Base-by-base conservation (phyloP, 805 yeast species). In the Candida nonsorbophila region DNA sequence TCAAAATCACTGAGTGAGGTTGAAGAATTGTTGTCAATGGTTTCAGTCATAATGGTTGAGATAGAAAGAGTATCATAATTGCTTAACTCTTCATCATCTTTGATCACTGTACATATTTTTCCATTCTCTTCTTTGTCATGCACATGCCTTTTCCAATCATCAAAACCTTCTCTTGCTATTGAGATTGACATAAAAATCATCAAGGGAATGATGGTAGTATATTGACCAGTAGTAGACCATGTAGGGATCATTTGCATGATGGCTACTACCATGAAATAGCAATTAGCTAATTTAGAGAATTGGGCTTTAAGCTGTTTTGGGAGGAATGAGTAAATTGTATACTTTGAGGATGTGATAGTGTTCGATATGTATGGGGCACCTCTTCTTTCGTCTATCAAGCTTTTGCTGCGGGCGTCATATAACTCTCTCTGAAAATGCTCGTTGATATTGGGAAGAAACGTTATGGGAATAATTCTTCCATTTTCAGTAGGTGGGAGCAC, bases 191-290 rank as follows among this genome's bases (percentile, higher is more conserved):
- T 84, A 53, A 92, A 92, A 5, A 92, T 72, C 54, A 79, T 61
- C 33, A 92, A 65, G 2, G 98, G 97, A 22, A 88, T 70, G 44
- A 92, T 90, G 2, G 98, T 92, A 3, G 97, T 92, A 50, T 77
- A 86, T 8, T 87, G 82, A 36, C 97, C 98, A 0, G 98, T 92
- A 5, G 98, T 86, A 1, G 96, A 85, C 97, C 96, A 92, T 2
- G 87, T 76, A 1, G 98, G 97, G 27, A 92, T 80, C 88, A 90
- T 79, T 52, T 92, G 98, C 65, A 92, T 64, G 37, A 92, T 82
- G 2, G 97, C 88, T 11, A 92, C 92, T 3, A 78, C 67, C 72
- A 92, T 60, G 57, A 92, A 92, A 54, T 92, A 90, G 37, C 88
- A 67, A 51, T 92, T 92, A 16, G 98, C 98, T 25, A 92, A 47